phyloP scores from a whole-genome alignment of 352 stramenopile genomes.

The Phytophthora capsici region DNA sequence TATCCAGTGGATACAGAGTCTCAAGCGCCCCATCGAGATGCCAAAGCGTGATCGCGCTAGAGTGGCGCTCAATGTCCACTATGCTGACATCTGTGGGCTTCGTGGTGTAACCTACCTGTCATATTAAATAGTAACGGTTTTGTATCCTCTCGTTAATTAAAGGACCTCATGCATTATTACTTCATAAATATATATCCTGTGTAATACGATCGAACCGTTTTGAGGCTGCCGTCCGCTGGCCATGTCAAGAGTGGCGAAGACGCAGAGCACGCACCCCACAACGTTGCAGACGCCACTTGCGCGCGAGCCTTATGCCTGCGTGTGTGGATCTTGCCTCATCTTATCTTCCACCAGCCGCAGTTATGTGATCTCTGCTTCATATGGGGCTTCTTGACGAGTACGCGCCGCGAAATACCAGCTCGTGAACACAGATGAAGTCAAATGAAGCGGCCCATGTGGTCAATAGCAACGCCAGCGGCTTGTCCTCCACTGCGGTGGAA shows the following conservation, averaged over 20 bases:
- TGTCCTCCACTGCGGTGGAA: background rate
- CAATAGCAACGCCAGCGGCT: background rate
- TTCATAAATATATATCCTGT: too few relatives aligned
- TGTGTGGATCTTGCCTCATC: slow-evolving; percentile 27
- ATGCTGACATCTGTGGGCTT: slow-evolving; percentile 32
- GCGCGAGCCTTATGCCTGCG: slow-evolving; percentile 14
- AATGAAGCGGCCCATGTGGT: slow-evolving; percentile 7
- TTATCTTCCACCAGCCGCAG: slow-evolving; percentile 26
- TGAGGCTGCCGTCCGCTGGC: background rate
- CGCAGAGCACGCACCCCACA: slow-evolving; percentile 15
- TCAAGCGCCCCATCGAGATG: slow-evolving; percentile 5
- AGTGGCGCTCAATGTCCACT: slow-evolving; percentile 20
- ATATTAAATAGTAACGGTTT: slow-evolving; percentile 16
- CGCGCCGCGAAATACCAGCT: slow-evolving; percentile 10
- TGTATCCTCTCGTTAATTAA: background rate
- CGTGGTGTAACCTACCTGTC: slow-evolving; percentile 17
- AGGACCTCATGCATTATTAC: too few relatives aligned
- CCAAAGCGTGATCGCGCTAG: slow-evolving; percentile 6
- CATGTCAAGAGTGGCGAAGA: background rate
- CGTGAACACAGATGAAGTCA: slow-evolving; percentile 18
- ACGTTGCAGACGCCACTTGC: slow-evolving; percentile 10
- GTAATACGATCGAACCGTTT: background rate
- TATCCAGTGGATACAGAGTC: too few relatives aligned
- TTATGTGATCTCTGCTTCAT: slow-evolving; percentile 10
- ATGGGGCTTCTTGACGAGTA: slow-evolving; percentile 5